These are phyloP conservation scores for Aristolochia contorta DNA, from an alignment of 164 flowering plant genomes.

Conservation along the genomic window DNA sequence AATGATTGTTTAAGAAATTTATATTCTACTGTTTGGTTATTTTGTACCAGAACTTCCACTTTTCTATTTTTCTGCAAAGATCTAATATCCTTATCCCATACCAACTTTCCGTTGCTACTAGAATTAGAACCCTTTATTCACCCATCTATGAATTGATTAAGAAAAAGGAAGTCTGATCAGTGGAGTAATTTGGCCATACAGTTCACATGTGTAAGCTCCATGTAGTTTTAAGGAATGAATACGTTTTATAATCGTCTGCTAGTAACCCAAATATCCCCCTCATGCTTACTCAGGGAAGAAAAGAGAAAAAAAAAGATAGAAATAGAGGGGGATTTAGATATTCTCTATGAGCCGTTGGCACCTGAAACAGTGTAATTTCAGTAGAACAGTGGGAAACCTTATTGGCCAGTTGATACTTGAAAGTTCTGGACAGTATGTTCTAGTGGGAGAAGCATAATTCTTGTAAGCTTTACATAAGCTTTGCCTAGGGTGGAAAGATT, in stretches of 20 bases:
- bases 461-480: slow-evolving; percentile 3
- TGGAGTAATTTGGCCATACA: background rate
- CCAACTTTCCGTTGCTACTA: slow-evolving; percentile 4
- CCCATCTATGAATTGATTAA: background rate
- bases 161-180: no score
- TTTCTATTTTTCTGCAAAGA: background rate
- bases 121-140: slow-evolving; percentile 3
- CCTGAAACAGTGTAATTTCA: background rate
- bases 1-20: slow-evolving; percentile 2
- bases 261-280: no score
- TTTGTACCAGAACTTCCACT: background rate
- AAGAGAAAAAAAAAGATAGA: no score
- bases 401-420: background rate
- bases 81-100: background rate
- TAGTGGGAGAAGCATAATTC: slow-evolving; percentile 5
- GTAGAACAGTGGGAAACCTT: background rate
- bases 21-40: slow-evolving; percentile 7
- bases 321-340: no score
- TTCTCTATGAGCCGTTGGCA: background rate
- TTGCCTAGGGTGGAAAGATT: background rate
- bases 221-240: no score
- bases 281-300: no score
- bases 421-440: slow-evolving; percentile 1
- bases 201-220: slow-evolving; percentile 1
- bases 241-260: no score